Evolutionary conservation across 2,329 filamentous ascomycete species (phyloP), one percentile per base, ranked within the genome.

Genomic region (Penicillium sp.): DNA sequence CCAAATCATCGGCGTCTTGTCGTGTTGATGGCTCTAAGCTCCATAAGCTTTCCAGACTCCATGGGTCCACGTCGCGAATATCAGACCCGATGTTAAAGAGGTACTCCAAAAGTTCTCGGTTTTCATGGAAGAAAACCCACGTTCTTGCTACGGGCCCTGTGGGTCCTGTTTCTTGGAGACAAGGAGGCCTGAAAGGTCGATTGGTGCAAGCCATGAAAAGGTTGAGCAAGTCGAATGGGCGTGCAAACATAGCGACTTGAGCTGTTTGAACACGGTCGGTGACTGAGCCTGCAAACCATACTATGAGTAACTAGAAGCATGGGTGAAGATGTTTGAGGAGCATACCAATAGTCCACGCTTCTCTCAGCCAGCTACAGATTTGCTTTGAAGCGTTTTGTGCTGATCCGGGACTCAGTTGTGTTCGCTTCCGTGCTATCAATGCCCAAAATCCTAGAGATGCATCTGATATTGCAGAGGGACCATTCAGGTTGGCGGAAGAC

Each of bases 281-380:
- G 52, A 77, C 70, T 3, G 68, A 69, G 31, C 76, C 82, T 86
- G 37, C 2, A 52, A 24, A n/a, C 28, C 41, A 7, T 56, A 27
- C 10, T 10, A 29, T 42, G 34, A 39, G 42, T 11, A 47, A 32
- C 35, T 32, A 37, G 56, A 49, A 47, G 47, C 48, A 39, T 49
- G 37, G 20, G 39, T 49, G 36, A 20, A 18, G 8, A 42, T 24
- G 35, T 23, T 29, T 22, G 27, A 40, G 16, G 44, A 67, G 14
- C 78, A 64, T 74, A 91, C 87, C 83, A 54, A 89, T 86, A 55
- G 82, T 83, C 89, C 91, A 98, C 59, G 79, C 84, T 27, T 82
- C 78, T 57, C 89, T 83, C 1, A 93, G 67, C 93, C 93, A 98
- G 57, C 82, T 78, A 46, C 93, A 79, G 28, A 93, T 77, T 58